Evolutionary conservation across 306 rosid species (phyloP).

Genomic region (Fagus crenata): DNA sequence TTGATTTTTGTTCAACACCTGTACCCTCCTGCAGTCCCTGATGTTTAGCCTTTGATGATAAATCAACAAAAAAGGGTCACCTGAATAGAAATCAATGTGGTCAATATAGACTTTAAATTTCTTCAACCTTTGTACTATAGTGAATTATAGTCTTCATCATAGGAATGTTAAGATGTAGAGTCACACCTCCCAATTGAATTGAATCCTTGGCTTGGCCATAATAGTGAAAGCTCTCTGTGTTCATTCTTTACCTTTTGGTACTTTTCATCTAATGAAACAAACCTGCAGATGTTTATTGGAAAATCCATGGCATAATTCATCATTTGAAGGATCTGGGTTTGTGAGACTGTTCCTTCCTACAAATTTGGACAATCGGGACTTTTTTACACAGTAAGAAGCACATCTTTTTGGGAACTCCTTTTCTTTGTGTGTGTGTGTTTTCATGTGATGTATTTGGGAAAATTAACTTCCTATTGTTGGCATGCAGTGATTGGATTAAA

Average conservation of each 20-base stretch:
- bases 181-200: not conserved
- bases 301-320: conserved; percentile 98
- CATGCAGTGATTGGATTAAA: conserved; percentile 68
- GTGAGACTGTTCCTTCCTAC: conserved; percentile 95
- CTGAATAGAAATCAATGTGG: not conserved
- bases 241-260: conserved; percentile 21
- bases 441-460: conserved; percentile 24
- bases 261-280: conserved; percentile 30
- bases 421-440: conserved; percentile 24
- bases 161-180: conserved; percentile 11
- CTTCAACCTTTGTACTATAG: not conserved
- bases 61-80: not conserved
- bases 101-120: not conserved
- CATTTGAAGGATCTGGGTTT: conserved; percentile 98
- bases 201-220: conserved; percentile 4
- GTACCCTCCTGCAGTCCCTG: not conserved
- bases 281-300: conserved; percentile 77
- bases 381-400: conserved; percentile 78
- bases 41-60: not conserved
- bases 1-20: not conserved
- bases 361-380: conserved; percentile 74
- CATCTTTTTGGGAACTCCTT: conserved; percentile 19
- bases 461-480: conserved; percentile 35
- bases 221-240: not conserved
- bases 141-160: not conserved